Evolutionary conservation across 345 rosid species (phyloP), one percentile per base, ranked within the genome.

Genomic region (Firmiana major): DNA sequence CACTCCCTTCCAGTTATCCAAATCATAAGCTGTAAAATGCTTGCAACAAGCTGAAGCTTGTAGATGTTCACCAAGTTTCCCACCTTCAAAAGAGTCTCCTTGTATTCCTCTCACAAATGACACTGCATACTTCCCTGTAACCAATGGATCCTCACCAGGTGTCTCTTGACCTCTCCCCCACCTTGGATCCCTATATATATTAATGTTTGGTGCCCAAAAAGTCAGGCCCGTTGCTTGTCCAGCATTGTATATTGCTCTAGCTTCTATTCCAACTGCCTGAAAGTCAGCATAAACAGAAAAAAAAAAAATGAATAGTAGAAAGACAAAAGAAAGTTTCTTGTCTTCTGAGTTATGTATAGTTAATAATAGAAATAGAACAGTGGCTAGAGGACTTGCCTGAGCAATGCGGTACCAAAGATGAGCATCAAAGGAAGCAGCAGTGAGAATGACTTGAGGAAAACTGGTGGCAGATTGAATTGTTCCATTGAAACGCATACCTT

Each of bases 11-110:
- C 98, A 93, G n/a, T 84, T 83, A 45, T 95, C 99, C 87, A 93
- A 83, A 86, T 94, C 98, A 69, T 94, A 94, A 63, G 98, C 98
- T 0, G 98, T 91, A 66, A 91, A 93, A 81, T 94, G 98, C 84
- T 93, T 94, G 84, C 96, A 93, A 76, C 95, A 93, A 77, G 95
- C 91, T 40, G 97, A 91, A 26, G 91, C 91, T 83, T 85, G 91
- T 24, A 90, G 91, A 3, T 80, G 83, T 10, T 79, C 84, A 5
- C 79, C 77, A 16, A 82, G 80, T 83, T 76, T 83, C 42, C 82
- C 86, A 70, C 87, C 89, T 48, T 79, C 79, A 68, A 83, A 88
- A 40, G 80, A 57, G 38, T 88, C 93, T 1, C 92, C 98, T 75
- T 93, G 98, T 67, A 94, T 43, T 1, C 98, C 98, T 77, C 89